Evolutionary conservation across 2,329 filamentous ascomycete species (phyloP).

Genomic region (Aschersonia sp.): DNA sequence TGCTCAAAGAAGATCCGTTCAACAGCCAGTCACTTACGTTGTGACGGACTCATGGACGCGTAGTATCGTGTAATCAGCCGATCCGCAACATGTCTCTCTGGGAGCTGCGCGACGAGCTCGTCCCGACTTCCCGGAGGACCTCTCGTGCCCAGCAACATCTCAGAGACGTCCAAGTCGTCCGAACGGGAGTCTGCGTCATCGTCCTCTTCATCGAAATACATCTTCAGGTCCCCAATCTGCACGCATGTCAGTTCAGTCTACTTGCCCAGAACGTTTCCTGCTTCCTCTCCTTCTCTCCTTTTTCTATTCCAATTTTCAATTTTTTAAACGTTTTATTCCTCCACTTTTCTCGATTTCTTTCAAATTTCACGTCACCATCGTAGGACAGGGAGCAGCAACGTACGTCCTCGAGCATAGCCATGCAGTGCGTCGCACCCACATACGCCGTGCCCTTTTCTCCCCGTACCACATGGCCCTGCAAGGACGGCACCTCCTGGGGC

Average conservation of each 20-base stretch:
- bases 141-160: constrained; percentile 27
- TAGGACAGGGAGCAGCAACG: constrained; percentile 10
- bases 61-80: constrained; percentile 39
- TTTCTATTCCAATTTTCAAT: no score
- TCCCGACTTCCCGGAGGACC: constrained; percentile 23
- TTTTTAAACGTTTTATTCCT: no score
- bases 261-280: no score
- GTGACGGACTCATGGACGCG: constrained; percentile 34
- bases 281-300: no score
- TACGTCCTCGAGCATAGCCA: constrained; percentile 46
- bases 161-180: constrained; percentile 22
- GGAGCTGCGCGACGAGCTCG: constrained; percentile 33
- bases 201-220: constrained; percentile 32
- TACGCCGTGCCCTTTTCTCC: constrained; percentile 31
- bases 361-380: background rate
- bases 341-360: no score
- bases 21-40: constrained; percentile 21
- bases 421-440: constrained; percentile 44
- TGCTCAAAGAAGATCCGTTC: no score
- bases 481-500: constrained; percentile 7
- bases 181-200: constrained; percentile 15
- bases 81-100: constrained; percentile 30
- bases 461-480: constrained; percentile 27
- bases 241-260: background rate
- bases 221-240: constrained; percentile 44